phyloP scores from a whole-genome alignment of 257 asterid species.

The Pogostemon cablin region DNA sequence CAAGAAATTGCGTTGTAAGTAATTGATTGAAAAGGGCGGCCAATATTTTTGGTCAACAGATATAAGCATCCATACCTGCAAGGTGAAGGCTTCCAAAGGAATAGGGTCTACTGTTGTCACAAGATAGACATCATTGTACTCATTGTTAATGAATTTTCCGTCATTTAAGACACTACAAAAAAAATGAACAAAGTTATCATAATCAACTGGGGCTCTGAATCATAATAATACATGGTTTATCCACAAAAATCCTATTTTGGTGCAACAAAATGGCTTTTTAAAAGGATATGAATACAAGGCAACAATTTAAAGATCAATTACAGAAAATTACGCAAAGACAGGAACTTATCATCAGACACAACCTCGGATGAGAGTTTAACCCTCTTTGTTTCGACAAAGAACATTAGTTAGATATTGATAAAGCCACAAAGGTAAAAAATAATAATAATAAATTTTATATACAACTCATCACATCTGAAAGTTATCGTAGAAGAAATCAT shows the following conservation, averaged over 20 bases:
- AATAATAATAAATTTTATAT: background rate
- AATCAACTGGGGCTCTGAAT: slow-evolving; percentile 7
- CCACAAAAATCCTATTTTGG: slow-evolving; percentile 3
- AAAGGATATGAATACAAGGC: slow-evolving; percentile 1
- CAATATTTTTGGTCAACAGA: slow-evolving; percentile 17
- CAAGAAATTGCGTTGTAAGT: slow-evolving; percentile 12
- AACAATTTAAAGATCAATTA: background rate
- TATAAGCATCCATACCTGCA: slow-evolving; percentile 67
- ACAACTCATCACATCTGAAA: slow-evolving; percentile 9
- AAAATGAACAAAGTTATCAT: slow-evolving; percentile 33
- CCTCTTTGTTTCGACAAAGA: background rate
- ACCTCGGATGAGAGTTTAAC: background rate
- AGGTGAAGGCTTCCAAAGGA: slow-evolving; percentile 94
- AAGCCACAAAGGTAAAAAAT: background rate
- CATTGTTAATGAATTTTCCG: slow-evolving; percentile 85
- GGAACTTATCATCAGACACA: slow-evolving; percentile 5
- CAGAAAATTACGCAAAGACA: slow-evolving; percentile 14
- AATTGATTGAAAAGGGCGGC: slow-evolving; percentile 12
- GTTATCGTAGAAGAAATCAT: background rate
- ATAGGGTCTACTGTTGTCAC: slow-evolving; percentile 87
- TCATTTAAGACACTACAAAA: slow-evolving; percentile 71
- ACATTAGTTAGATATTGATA: background rate
- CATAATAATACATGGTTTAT: background rate
- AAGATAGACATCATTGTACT: slow-evolving; percentile 86
- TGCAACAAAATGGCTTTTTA: slow-evolving; percentile 12